Conservation (phyloP, 495 filamentous ascomycete species). For the Cercophora sp. region DNA sequence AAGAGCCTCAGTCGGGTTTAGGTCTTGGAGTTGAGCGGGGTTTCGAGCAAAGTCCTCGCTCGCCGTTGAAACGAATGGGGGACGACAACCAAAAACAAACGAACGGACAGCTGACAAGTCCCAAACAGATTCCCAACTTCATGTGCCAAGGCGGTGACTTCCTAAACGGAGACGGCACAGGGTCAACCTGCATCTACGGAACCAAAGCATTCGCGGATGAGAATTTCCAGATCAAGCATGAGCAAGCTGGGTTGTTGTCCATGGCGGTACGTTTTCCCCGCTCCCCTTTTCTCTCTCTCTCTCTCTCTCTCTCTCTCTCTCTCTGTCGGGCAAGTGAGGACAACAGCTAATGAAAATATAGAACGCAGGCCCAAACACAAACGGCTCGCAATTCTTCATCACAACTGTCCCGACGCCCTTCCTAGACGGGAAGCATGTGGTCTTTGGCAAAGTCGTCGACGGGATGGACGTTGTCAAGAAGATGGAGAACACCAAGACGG, state of each 20-base stretch:
- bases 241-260: constrained; percentile 71
- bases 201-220: constrained; percentile 84
- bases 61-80: too few species aligned
- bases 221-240: constrained; percentile 79
- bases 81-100: too few species aligned
- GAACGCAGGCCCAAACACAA: constrained; percentile 92
- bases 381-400: constrained; percentile 97
- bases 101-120: too few species aligned
- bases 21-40: too few species aligned
- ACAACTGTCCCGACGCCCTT: constrained; percentile 81
- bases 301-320: too few species aligned
- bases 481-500: constrained; percentile 83
- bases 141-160: constrained; percentile 98
- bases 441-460: constrained; percentile 86
- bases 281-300: background rate
- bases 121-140: constrained; percentile 85
- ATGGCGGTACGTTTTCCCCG: constrained; percentile 77
- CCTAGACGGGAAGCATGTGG: constrained; percentile 91
- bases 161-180: constrained; percentile 87
- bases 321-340: too few species aligned
- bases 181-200: constrained; percentile 82
- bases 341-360: too few species aligned
- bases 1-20: too few species aligned
- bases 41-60: too few species aligned
- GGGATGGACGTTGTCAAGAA: constrained; percentile 85